phyloP scores from a whole-genome alignment of 2,329 filamentous ascomycete genomes.

The Phialophora verrucosa region DNA sequence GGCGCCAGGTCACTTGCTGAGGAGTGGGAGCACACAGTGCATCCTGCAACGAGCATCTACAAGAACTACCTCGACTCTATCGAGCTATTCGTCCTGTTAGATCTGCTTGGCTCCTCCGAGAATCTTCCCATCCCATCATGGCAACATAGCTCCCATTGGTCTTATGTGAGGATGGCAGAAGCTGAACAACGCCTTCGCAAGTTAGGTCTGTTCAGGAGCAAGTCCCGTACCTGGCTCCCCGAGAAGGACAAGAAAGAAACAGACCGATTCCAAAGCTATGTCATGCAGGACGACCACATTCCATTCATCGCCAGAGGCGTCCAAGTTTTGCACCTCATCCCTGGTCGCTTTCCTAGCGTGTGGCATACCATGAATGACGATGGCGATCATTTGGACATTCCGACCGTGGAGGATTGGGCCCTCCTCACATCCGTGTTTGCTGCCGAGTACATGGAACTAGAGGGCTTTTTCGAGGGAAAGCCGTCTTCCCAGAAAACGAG shows the following conservation, averaged over 20 bases:
- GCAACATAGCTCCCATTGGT: conserved; percentile 91
- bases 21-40: conserved; percentile 73
- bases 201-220: conserved; percentile 69
- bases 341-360: conserved; percentile 76
- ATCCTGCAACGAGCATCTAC: conserved; percentile 76
- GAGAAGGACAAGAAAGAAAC: conserved; percentile 44
- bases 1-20: conserved; percentile 82
- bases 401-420: conserved; percentile 85
- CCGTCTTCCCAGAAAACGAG: conserved; percentile 28
- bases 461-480: conserved; percentile 56
- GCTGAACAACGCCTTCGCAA: conserved; percentile 76
- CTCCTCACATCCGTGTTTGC: conserved; percentile 82
- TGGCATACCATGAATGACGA: conserved; percentile 90
- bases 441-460: conserved; percentile 90
- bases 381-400: conserved; percentile 78
- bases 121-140: conserved; percentile 79
- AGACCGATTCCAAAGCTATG: conserved; percentile 54
- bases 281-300: conserved; percentile 84
- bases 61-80: conserved; percentile 78
- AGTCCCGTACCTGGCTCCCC: conserved; percentile 43
- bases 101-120: conserved; percentile 73
- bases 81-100: conserved; percentile 86
- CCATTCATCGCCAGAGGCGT: conserved; percentile 89
- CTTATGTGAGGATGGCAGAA: conserved; percentile 76
- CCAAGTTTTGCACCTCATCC: conserved; percentile 87